These are phyloP conservation scores for Sclerospora graminicola DNA, from an alignment of 352 stramenopile genomes.

Conservation along the genomic window DNA sequence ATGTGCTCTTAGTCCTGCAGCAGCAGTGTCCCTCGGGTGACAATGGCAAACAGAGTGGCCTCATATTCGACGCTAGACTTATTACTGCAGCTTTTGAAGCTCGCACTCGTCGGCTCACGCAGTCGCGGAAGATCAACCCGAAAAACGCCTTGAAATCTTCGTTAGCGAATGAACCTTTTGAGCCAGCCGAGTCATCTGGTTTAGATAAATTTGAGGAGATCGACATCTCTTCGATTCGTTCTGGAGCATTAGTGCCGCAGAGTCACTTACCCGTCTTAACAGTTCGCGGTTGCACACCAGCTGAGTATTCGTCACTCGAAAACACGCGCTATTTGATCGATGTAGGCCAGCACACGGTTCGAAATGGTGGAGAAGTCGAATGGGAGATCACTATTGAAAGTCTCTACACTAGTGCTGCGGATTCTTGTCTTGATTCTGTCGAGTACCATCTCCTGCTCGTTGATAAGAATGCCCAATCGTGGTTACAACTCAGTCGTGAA, in stretches of 20 bases:
- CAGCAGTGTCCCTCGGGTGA: conserved; percentile 29
- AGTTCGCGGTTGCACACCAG: conserved; percentile 72
- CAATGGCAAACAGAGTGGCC: conserved; percentile 24
- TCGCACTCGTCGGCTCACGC: conserved; percentile 43
- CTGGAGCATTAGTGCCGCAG: conserved; percentile 22
- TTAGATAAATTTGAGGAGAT: conserved; percentile 74
- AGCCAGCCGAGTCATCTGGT: conserved; percentile 31
- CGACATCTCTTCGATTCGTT: conserved; percentile 56
- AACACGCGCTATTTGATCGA: conserved; percentile 81
- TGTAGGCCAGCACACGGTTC: conserved; percentile 79
- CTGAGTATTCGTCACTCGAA: conserved; percentile 72
- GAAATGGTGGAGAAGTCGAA: conserved; percentile 78
- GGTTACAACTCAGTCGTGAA: conserved; percentile 74
- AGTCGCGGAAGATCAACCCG: conserved; percentile 34
- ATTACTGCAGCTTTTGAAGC: conserved; percentile 54
- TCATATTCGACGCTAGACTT: conserved; percentile 26
- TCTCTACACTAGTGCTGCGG: conserved; percentile 31
- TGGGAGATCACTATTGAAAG: conserved; percentile 86
- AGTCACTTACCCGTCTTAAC: conserved; percentile 50
- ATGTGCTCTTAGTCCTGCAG: conserved; percentile 63
- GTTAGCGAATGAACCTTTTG: conserved; percentile 24
- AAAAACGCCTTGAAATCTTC: conserved; percentile 28
- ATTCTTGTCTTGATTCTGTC: conserved; percentile 38
- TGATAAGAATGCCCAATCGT: conserved; percentile 62
- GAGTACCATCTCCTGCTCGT: conserved; percentile 73